Percentiles rank a stretch among this genome's conserved stretches.
Conservation (phyloP, 306 rosid genomes). For the Corylus heterophylla region DNA sequence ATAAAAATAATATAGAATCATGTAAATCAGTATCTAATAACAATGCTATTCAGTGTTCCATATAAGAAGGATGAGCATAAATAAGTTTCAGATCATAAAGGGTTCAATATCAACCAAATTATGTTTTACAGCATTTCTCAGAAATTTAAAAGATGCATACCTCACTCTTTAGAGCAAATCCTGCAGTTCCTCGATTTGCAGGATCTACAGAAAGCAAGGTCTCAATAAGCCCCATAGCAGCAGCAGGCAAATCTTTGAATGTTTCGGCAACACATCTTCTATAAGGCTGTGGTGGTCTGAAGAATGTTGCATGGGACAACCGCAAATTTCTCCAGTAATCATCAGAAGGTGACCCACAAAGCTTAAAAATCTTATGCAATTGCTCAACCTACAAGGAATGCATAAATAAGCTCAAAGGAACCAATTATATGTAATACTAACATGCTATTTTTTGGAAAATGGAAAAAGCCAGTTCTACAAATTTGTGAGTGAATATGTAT, state of each 20-base stretch:
- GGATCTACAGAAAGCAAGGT: constrained; percentile 82
- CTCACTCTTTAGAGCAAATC: constrained; percentile 73
- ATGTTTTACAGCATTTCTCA: constrained; percentile 1
- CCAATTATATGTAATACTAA: neutral
- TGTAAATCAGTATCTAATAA: neutral
- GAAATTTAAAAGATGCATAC: constrained; percentile 38
- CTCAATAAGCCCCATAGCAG: constrained; percentile 69
- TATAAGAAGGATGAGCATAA: constrained; percentile 5
- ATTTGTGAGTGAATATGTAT: neutral
- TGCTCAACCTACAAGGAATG: constrained; percentile 76
- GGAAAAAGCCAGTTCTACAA: neutral
- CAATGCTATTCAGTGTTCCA: constrained; percentile 1
- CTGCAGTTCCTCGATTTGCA: constrained; percentile 70
- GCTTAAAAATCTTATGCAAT: constrained; percentile 90
- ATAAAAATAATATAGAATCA: neutral
- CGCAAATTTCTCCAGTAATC: constrained; percentile 78
- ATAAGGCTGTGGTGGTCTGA: constrained; percentile 82
- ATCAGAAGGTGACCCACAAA: constrained; percentile 92
- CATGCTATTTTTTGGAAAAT: neutral
- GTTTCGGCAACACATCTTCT: constrained; percentile 67
- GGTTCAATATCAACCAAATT: constrained; percentile 15
- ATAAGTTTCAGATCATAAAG: neutral
- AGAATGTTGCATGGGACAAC: constrained; percentile 56
- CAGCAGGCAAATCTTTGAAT: constrained; percentile 66
- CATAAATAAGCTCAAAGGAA: constrained; percentile 21